Percentiles rank a stretch among this genome's conserved stretches.
Evolutionary conservation across 106 monocot species (phyloP).

Genomic region (Allium fistulosum): DNA sequence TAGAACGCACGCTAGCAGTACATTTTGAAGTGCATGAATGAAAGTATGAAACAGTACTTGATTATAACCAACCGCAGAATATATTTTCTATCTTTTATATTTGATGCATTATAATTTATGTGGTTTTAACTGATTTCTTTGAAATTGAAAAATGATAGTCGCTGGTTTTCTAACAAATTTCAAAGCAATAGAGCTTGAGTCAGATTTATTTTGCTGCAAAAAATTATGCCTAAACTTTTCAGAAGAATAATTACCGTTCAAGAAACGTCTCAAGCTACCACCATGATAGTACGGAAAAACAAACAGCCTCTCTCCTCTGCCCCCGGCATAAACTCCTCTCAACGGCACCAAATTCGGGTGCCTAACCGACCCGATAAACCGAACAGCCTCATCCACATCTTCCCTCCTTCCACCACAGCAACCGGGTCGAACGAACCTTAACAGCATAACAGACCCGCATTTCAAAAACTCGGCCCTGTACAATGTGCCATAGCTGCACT

Average conservation of each 20-base stretch:
- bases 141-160: no score
- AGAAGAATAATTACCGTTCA: constrained; percentile 41
- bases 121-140: no score
- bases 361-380: constrained; percentile 37
- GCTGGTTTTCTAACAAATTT: no score
- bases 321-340: constrained; percentile 69
- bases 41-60: no score
- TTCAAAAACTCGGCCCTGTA: constrained; percentile 51
- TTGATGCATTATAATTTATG: no score
- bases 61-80: no score
- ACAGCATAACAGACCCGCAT: constrained; percentile 35
- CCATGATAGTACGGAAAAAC: constrained; percentile 68
- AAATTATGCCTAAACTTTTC: no score
- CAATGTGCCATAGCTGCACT: constrained; percentile 67
- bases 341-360: constrained; percentile 87
- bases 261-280: constrained; percentile 50
- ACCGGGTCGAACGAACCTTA: constrained; percentile 66
- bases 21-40: no score
- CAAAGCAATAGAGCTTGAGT: no score
- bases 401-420: constrained; percentile 31
- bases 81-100: no score
- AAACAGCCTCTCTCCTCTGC: constrained; percentile 86
- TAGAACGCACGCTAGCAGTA: no score
- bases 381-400: constrained; percentile 41
- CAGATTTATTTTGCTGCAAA: no score